Base-by-base conservation (phyloP, 352 stramenopile genomes). In the Globisporangium iwayamae region DNA sequence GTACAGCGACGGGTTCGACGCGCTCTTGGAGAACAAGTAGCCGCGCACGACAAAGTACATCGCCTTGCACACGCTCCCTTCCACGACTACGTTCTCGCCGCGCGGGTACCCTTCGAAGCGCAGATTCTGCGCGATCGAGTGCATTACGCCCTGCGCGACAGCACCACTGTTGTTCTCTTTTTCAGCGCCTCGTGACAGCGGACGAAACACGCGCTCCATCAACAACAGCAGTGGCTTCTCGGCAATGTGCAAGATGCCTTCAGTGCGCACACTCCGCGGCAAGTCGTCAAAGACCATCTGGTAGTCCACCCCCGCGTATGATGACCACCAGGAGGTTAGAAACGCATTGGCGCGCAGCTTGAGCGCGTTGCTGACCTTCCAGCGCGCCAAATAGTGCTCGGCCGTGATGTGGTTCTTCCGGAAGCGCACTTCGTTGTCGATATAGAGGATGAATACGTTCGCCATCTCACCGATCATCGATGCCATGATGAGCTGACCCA, bases 381-480 rank as follows among this genome's bases (percentile, higher is more conserved):
- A 74, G 13, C 75, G 73, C 14, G 71, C 36, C 9, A 87, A 63
- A 28, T 76, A 87, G 36, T 74, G 64, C 55, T 87, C 74, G 4
- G 85, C 70, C 7, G 79, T 69, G 48, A 90, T 81, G 53, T 91
- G 79, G 57, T 78, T 85, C 63, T 90, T 91, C n/a, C 80, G 80
- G 62, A 84, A 91, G 32, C 81, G 75, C 32, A 89, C 74, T 65
- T 89, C 75, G 58, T 87, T 86, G 48, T 83, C 74, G 41, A 83
- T 87, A 36, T 75, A 84, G 1, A 83, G 63, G 62, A 89, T 65
- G 56, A 84, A 87, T 0, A 91, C 63, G 34, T 82, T 86, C 3
- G 80, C 81, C 60, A 90, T 79, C 62, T 90, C 78, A 18, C 80
- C 78, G 55, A 91, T 90, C 78, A 91, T 90, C 14, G 89, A 70